Percentiles rank a stretch among this genome's conserved stretches.
Evolutionary conservation across 257 asterid genomes (phyloP).

Genomic region (Asclepias syriaca): DNA sequence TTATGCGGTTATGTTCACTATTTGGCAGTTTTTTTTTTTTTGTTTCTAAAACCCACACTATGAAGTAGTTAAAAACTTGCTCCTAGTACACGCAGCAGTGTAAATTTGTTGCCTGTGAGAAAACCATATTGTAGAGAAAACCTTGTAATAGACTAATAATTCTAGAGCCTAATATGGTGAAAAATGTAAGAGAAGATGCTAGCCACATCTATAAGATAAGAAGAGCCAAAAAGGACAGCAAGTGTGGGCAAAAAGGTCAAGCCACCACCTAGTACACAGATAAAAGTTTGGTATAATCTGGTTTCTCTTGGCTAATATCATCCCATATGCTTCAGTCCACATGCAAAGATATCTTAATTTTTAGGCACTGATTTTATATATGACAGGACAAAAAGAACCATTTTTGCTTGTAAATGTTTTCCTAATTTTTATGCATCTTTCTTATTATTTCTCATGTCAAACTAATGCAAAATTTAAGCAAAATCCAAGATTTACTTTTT

Average conservation of each 20-base stretch:
- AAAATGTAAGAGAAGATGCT: constrained; percentile 1
- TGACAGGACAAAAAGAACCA: constrained; percentile 18
- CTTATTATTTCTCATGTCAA: not conserved
- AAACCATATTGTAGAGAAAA: constrained; percentile 20
- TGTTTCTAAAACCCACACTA: not conserved
- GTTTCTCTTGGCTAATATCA: constrained; percentile 23
- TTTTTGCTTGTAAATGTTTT: constrained; percentile 19
- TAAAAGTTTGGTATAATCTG: constrained; percentile 24
- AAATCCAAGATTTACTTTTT: not conserved
- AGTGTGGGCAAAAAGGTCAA: constrained; percentile 26
- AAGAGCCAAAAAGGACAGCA: constrained; percentile 21
- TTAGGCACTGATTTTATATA: not conserved
- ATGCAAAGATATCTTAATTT: constrained; percentile 20
- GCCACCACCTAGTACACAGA: constrained; percentile 18
- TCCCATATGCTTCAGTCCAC: constrained; percentile 38
- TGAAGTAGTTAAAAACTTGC: not conserved
- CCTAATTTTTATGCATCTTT: constrained; percentile 10
- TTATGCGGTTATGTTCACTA: not conserved
- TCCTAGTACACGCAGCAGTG: not conserved
- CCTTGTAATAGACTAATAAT: constrained; percentile 20
- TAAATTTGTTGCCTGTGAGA: constrained; percentile 4
- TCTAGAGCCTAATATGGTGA: constrained; percentile 16
- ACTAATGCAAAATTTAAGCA: not conserved
- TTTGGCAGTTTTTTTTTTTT: constrained; percentile 11
- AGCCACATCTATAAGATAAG: constrained; percentile 11